These are phyloP conservation scores for Aaosphaeria arxii DNA, from an alignment of 2,329 filamentous ascomycete species.

Conservation along the genomic window DNA sequence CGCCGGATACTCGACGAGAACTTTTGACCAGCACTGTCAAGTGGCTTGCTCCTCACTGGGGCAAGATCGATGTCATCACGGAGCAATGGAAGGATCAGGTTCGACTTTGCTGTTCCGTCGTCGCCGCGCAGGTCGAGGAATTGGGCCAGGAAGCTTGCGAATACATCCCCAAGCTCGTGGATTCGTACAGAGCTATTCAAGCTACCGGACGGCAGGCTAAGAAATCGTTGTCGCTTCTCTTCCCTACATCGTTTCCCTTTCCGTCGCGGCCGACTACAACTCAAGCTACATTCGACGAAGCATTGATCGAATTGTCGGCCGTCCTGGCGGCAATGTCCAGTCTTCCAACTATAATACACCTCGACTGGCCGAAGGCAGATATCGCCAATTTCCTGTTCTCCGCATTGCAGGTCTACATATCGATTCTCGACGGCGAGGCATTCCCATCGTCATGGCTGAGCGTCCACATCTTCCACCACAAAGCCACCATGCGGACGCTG, in stretches of 20 bases:
- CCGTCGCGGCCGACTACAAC: conserved; percentile 65
- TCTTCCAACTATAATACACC: conserved; percentile 68
- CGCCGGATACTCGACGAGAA: conserved; percentile 70
- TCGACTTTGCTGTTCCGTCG: conserved; percentile 85
- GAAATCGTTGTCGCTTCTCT: conserved; percentile 74
- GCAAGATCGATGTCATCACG: conserved; percentile 66
- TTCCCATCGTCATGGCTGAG: conserved; percentile 91
- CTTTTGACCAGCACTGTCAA: conserved; percentile 78
- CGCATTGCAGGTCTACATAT: conserved; percentile 80
- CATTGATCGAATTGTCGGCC: conserved; percentile 82
- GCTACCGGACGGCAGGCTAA: conserved; percentile 59
- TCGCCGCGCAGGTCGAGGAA: conserved; percentile 79
- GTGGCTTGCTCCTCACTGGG: conserved; percentile 96
- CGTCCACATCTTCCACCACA: conserved; percentile 88
- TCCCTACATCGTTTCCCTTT: conserved; percentile 88
- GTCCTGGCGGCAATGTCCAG: conserved; percentile 80
- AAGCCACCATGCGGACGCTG: conserved; percentile 80
- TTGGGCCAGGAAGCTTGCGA: conserved; percentile 79
- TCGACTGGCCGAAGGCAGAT: conserved; percentile 72
- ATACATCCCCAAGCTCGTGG: conserved; percentile 86
- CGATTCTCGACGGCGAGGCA: conserved; percentile 82
- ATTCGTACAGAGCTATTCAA: conserved; percentile 80
- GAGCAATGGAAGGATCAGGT: conserved; percentile 93
- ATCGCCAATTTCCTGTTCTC: conserved; percentile 73
- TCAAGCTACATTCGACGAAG: conserved; percentile 73